Conservation (phyloP, 1,139 yeast species). For the Blastobotrys proliferans region DNA sequence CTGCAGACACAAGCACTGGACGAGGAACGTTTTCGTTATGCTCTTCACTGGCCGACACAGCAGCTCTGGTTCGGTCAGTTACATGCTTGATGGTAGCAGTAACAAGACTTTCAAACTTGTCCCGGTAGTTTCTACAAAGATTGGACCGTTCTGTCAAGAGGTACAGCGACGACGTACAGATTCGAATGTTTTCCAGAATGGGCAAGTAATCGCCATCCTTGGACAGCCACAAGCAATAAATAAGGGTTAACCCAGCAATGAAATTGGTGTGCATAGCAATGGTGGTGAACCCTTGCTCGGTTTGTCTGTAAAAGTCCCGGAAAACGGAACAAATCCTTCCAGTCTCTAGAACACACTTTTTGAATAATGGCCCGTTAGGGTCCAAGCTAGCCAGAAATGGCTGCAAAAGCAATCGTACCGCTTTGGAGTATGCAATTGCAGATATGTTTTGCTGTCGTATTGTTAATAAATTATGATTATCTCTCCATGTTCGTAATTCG, state of each 20-base stretch:
- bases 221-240: slow-evolving; percentile 58
- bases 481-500: slow-evolving; percentile 24
- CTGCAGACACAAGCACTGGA: slow-evolving; percentile 12
- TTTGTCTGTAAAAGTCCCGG: slow-evolving; percentile 54
- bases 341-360: slow-evolving; percentile 61
- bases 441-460: slow-evolving; percentile 34
- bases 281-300: slow-evolving; percentile 55
- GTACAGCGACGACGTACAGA: slow-evolving; percentile 55
- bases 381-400: slow-evolving; percentile 55
- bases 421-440: slow-evolving; percentile 52
- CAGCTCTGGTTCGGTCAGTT: slow-evolving; percentile 24
- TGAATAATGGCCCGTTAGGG: slow-evolving; percentile 53
- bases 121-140: slow-evolving; percentile 54
- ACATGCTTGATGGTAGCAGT: slow-evolving; percentile 44
- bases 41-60: not conserved
- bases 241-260: slow-evolving; percentile 58
- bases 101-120: slow-evolving; percentile 58
- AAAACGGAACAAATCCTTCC: slow-evolving; percentile 58
- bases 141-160: slow-evolving; percentile 61
- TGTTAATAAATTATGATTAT: slow-evolving; percentile 14
- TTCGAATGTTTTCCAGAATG: slow-evolving; percentile 50
- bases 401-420: slow-evolving; percentile 52
- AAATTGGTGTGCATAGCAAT: slow-evolving; percentile 59
- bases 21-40: slow-evolving; percentile 1
- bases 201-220: slow-evolving; percentile 39